Conservation (phyloP, 1,284 basidiomycete genomes). For the Austroboletus niveus region DNA sequence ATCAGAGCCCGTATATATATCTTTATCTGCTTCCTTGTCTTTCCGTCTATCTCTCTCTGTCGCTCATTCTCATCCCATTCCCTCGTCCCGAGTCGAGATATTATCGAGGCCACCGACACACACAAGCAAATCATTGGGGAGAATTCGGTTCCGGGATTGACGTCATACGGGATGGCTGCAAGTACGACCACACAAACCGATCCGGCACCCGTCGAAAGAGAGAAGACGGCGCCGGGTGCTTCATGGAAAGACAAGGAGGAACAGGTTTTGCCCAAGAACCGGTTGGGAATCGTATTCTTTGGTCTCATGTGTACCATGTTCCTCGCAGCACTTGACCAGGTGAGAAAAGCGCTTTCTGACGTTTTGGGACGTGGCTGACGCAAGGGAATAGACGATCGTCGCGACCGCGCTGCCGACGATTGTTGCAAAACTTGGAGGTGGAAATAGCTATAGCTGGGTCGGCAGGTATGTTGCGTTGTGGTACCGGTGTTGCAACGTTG, state of each 20-base stretch:
- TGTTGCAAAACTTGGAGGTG: constrained; percentile 65
- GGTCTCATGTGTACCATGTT: constrained; percentile 57
- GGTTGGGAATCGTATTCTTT: constrained; percentile 50
- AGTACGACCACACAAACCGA: constrained; percentile 1
- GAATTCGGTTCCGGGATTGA: background rate
- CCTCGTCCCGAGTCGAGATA: background rate
- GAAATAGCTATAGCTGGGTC: constrained; percentile 72
- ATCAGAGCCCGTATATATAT: background rate
- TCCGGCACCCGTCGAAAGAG: constrained; percentile 23
- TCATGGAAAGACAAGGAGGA: constrained; percentile 55
- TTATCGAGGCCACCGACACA: background rate
- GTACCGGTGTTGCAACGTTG: background rate
- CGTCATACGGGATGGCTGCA: constrained; percentile 5
- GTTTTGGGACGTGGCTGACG: background rate
- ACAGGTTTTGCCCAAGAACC: constrained; percentile 57
- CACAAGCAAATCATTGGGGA: background rate
- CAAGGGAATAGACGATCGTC: constrained; percentile 60
- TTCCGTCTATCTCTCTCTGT: too few relatives aligned
- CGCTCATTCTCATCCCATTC: background rate
- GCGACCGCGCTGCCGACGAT: constrained; percentile 82
- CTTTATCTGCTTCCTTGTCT: background rate
- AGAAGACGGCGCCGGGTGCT: constrained; percentile 39
- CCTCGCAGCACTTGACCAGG: constrained; percentile 60
- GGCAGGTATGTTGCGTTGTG: constrained; percentile 51
- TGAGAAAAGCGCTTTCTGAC: constrained; percentile 17